These are phyloP conservation scores for Podospora comata DNA, from an alignment of 495 filamentous ascomycete genomes.

Conservation along the genomic window DNA sequence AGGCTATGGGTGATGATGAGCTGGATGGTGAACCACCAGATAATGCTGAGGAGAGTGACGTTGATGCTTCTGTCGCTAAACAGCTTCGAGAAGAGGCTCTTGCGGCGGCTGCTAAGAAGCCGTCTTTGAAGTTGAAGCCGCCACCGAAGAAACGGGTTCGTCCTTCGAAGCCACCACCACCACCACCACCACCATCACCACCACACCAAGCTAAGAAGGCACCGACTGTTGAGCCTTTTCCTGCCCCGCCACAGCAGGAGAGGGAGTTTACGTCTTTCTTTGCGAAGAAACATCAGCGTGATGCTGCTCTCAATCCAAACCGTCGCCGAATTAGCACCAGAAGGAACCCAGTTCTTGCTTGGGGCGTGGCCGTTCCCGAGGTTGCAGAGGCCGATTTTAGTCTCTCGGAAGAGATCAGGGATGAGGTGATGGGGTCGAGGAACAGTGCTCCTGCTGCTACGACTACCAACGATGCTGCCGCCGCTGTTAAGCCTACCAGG, in stretches of 20 bases:
- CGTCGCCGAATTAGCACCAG: conserved; percentile 29
- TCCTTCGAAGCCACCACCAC: conserved; percentile 3
- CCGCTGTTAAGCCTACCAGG: background rate
- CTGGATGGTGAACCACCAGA: conserved; percentile 33
- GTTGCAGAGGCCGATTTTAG: conserved; percentile 65
- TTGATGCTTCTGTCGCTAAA: conserved; percentile 67
- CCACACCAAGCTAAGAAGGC: background rate
- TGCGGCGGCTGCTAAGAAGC: conserved; percentile 32
- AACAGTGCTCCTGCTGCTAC: background rate
- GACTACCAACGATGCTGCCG: background rate
- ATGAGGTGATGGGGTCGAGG: background rate
- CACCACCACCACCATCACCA: no score
- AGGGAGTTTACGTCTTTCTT: conserved; percentile 86
- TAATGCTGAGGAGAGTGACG: conserved; percentile 51
- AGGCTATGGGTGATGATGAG: conserved; percentile 29
- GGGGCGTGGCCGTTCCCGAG: conserved; percentile 80
- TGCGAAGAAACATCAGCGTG: conserved; percentile 68
- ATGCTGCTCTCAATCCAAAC: conserved; percentile 63
- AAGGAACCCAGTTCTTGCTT: conserved; percentile 48
- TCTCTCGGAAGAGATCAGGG: conserved; percentile 49
- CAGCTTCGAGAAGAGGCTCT: conserved; percentile 73
- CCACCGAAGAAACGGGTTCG: conserved; percentile 3
- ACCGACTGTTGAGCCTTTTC: conserved; percentile 7
- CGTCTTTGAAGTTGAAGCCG: conserved; percentile 9
- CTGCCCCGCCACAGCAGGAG: conserved; percentile 50